Conservation (phyloP, 306 rosid species). For the Prunus armeniaca region DNA sequence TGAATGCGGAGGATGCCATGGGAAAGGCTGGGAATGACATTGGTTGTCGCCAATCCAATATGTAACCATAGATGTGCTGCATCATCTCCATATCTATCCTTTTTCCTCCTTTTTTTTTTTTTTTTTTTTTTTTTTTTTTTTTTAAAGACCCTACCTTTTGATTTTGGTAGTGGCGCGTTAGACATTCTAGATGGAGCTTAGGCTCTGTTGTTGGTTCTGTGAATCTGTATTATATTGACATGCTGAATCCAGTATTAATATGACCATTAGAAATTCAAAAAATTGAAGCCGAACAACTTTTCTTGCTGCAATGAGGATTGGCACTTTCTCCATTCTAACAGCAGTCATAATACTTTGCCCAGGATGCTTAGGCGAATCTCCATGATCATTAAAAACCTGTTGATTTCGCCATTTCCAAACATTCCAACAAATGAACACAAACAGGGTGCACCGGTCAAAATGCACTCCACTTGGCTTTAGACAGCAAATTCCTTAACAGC, state of each 20-base stretch:
- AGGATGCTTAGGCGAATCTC: no score
- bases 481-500: no score
- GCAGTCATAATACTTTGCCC: no score
- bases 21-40: conserved; percentile 22
- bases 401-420: no score
- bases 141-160: neutral
- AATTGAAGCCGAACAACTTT: neutral
- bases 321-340: no score
- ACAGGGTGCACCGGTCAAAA: no score
- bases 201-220: neutral
- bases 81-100: no score
- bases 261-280: neutral
- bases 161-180: neutral
- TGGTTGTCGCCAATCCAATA: conserved; percentile 14
- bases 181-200: conserved; percentile 3
- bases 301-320: no score
- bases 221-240: neutral
- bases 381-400: no score
- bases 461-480: no score
- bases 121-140: conserved; percentile 3
- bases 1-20: conserved; percentile 28
- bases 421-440: no score
- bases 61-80: conserved; percentile 26
- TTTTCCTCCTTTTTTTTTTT: neutral
- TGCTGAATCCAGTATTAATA: neutral